Conservation (phyloP, 1,139 yeast genomes). For the Debaryomycetaceae sp. region DNA sequence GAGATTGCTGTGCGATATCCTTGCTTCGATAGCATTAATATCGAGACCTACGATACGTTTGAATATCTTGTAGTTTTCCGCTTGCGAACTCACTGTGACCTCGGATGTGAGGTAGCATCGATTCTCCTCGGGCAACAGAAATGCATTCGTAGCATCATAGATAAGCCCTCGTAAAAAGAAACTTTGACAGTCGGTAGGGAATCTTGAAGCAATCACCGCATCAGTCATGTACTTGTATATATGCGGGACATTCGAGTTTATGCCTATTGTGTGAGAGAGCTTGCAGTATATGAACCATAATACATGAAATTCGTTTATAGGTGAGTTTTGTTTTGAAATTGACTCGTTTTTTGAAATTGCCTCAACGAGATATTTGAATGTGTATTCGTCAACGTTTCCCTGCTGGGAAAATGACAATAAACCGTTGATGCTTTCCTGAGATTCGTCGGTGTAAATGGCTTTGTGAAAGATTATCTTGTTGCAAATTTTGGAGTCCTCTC, state of each 20-base stretch:
- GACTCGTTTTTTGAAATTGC: conserved; percentile 9
- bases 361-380: conserved; percentile 13
- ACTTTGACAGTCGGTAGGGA: conserved; percentile 5
- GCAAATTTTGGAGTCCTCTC: conserved; percentile 23
- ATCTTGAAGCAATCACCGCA: conserved; percentile 8
- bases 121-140: conserved; percentile 22
- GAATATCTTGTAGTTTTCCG: conserved; percentile 29
- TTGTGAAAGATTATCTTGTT: conserved; percentile 28
- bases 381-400: conserved; percentile 10
- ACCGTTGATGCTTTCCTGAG: conserved; percentile 9
- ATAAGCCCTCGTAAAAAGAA: conserved; percentile 23
- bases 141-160: conserved; percentile 18
- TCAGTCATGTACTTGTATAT: conserved; percentile 11
- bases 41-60: conserved; percentile 18
- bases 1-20: conserved; percentile 10
- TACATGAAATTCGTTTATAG: conserved; percentile 8
- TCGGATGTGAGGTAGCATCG: neutral
- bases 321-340: conserved; percentile 7
- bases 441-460: conserved; percentile 8
- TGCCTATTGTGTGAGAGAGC: conserved; percentile 13
- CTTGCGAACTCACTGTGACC: conserved; percentile 6
- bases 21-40: conserved; percentile 19
- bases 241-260: conserved; percentile 8
- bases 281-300: conserved; percentile 16
- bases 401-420: conserved; percentile 9